phyloP scores from a whole-genome alignment of 228 moss, liverwort and hornwort genomes.

The Sphagnum fallax region DNA sequence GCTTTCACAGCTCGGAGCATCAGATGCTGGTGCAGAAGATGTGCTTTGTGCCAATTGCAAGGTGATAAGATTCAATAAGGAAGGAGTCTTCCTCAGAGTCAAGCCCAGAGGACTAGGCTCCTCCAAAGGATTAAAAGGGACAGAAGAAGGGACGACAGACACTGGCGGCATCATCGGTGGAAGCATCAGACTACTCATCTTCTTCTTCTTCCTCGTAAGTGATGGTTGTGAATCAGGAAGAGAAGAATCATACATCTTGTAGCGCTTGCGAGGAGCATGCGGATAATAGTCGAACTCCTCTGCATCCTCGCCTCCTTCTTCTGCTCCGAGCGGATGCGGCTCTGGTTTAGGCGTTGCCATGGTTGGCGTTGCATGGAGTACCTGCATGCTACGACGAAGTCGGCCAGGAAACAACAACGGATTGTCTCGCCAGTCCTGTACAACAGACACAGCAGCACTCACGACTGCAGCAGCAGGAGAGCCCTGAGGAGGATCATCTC shows the following conservation, averaged over 20 bases:
- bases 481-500: no score
- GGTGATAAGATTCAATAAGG: constrained; percentile 83
- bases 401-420: no score
- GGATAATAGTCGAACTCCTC: constrained; percentile 26
- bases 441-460: constrained; percentile 17
- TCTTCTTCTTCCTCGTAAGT: constrained; percentile 10
- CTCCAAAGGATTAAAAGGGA: constrained; percentile 53
- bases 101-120: constrained; percentile 88
- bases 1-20: constrained; percentile 28
- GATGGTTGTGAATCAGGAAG: constrained; percentile 32
- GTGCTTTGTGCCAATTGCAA: constrained; percentile 56
- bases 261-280: constrained; percentile 51
- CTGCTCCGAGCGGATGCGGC: constrained; percentile 28
- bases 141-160: constrained; percentile 8
- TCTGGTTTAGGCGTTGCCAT: constrained; percentile 54
- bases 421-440: constrained; percentile 18
- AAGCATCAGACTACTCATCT: constrained; percentile 2
- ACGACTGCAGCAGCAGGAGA: no score
- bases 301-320: constrained; percentile 23
- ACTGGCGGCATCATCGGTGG: constrained; percentile 23
- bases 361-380: neutral
- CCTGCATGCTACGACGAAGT: constrained; percentile 6
- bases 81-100: constrained; percentile 89
- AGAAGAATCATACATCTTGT: constrained; percentile 45
- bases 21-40: constrained; percentile 18